phyloP scores from a whole-genome alignment of 768 basidiomycete genomes.

The Lactarius deliciosus region DNA sequence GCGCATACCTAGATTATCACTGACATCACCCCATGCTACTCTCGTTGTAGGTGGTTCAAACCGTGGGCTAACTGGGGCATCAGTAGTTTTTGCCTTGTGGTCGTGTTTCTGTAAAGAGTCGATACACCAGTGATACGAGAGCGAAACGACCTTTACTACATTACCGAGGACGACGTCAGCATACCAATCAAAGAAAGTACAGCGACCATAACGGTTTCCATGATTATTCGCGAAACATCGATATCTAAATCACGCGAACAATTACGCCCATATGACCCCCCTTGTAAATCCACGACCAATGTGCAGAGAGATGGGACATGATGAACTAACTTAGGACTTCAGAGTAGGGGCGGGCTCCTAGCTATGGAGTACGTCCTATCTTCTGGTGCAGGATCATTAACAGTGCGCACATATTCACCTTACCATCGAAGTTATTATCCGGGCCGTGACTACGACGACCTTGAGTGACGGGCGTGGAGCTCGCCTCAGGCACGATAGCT shows the following conservation, averaged over 20 bases:
- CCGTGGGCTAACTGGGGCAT: too few species aligned
- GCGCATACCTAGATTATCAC: too few species aligned
- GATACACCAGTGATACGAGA: too few species aligned
- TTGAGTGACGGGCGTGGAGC: not conserved
- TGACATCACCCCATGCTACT: too few species aligned
- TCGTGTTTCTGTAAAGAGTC: too few species aligned
- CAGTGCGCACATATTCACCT: not conserved
- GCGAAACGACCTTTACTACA: too few species aligned
- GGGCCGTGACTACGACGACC: slow-evolving; percentile 17
- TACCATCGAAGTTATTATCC: not conserved
- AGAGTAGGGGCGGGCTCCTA: not conserved
- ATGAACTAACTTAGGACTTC: not conserved
- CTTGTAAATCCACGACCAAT: not conserved
- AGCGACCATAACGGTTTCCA: not conserved
- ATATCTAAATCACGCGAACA: not conserved
- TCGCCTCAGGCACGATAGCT: slow-evolving; percentile 6
- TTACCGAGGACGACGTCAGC: not conserved
- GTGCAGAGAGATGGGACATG: not conserved
- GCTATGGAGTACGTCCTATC: slow-evolving; percentile 12
- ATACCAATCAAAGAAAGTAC: not conserved
- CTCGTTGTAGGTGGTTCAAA: too few species aligned
- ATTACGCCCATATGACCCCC: not conserved
- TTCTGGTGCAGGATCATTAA: not conserved
- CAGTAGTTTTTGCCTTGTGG: too few species aligned
- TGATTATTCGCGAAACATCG: not conserved